Evolutionary conservation across 2,329 filamentous ascomycete species (phyloP).

Genomic region (Penicillium sp.): DNA sequence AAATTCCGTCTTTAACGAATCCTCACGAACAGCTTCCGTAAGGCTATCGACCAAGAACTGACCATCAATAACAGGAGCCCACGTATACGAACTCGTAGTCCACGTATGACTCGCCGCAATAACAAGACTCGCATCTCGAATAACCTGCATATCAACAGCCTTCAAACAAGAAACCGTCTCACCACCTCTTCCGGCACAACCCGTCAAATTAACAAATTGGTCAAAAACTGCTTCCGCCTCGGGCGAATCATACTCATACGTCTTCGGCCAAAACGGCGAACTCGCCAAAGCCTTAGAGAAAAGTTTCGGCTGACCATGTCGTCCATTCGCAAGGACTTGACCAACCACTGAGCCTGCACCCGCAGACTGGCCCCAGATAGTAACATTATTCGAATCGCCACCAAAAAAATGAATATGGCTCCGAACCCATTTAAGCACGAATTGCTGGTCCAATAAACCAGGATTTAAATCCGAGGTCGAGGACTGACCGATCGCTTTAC

Average conservation of each 20-base stretch:
- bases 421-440: slow-evolving; percentile 59
- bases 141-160: slow-evolving; percentile 54
- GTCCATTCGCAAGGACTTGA: slow-evolving; percentile 53
- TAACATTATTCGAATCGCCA: slow-evolving; percentile 57
- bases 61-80: slow-evolving; percentile 65
- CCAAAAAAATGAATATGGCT: slow-evolving; percentile 59
- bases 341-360: slow-evolving; percentile 52
- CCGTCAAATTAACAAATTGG: slow-evolving; percentile 51
- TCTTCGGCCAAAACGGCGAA: slow-evolving; percentile 65
- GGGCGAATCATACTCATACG: slow-evolving; percentile 56
- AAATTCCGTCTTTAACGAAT: slow-evolving; percentile 50
- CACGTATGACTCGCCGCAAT: slow-evolving; percentile 57
- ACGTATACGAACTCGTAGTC: slow-evolving; percentile 61
- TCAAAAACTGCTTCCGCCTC: slow-evolving; percentile 59
- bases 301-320: slow-evolving; percentile 46
- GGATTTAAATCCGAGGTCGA: slow-evolving; percentile 55
- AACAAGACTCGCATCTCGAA: slow-evolving; percentile 57
- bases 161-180: slow-evolving; percentile 62
- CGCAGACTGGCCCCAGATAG: slow-evolving; percentile 61
- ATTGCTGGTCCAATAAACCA: slow-evolving; percentile 58
- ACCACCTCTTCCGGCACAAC: slow-evolving; percentile 43
- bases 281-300: slow-evolving; percentile 58
- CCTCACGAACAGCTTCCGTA: slow-evolving; percentile 46
- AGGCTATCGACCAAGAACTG: slow-evolving; percentile 56
- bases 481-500: slow-evolving; percentile 51